Evolutionary conservation across 129 eudicot species (phyloP), one percentile per base, ranked within the genome.

Genomic region (Chrysanthemum makinoi): DNA sequence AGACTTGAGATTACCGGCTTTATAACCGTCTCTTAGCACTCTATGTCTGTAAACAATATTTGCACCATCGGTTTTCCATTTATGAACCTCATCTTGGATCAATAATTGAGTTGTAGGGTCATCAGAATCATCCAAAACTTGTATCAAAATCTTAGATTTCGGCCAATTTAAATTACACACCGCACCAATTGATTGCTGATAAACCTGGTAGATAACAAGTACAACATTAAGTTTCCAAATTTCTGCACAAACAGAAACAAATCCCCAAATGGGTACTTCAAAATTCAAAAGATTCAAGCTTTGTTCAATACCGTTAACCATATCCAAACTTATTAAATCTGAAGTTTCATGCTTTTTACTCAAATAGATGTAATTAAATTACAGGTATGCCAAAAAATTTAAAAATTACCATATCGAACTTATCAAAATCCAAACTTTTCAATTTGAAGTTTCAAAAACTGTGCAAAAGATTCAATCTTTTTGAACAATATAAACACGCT

Each of bases 101-200:
- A 92, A 65, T 66, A 72, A 52, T 69, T 92, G 98, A 0, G 96
- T 81, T 2, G 84, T 84, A 0, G 91, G 89, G 67, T 92, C 98
- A 72, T 84, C 89, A 1, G 98, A 92, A 83, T 92, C 96, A 75
- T 92, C 98, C 82, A 92, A 78, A 18, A 92, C 81, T 83, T 92
- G 98, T 30, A 92, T 86, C 51, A 92, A 76, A 64, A 92, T 60
- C 73, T 77, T 92, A 10, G 83, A 71, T 55, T 92, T 86, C 0
- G 98, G 98, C 98, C 98, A 92, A n/a, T 92, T 91, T 82, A 92
- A 83, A 65, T 78, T 86, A 72, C 91, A 92, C 47, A 92, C 94
- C 30, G 98, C 96, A 35, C 79, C 96, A 72, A 92, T 89, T 9
- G 96, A 86, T 77, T 92, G 98, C 75, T 89, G 96, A 83, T 92